These are phyloP conservation scores for Phytophthora pluvialis DNA, from an alignment of 352 stramenopile genomes.

Conservation along the genomic window DNA sequence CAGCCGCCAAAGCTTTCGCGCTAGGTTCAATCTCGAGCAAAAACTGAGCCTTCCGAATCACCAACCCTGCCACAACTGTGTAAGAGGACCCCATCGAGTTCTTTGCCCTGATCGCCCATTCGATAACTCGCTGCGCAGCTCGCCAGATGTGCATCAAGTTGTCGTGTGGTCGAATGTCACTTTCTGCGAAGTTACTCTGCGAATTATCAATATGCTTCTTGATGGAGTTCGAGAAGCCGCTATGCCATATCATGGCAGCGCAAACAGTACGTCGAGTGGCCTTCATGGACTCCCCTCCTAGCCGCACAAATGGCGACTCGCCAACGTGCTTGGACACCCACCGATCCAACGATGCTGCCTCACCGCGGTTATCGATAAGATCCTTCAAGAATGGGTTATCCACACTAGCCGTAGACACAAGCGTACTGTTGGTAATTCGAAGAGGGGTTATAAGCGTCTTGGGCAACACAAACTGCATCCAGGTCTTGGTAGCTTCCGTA, in stretches of 20 bases:
- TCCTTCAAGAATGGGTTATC: slow-evolving; percentile 68
- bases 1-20: slow-evolving; percentile 68
- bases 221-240: slow-evolving; percentile 67
- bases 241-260: slow-evolving; percentile 91
- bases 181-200: slow-evolving; percentile 51
- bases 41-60: slow-evolving; percentile 89
- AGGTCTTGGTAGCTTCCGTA: slow-evolving; percentile 53
- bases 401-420: slow-evolving; percentile 18
- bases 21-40: slow-evolving; percentile 84
- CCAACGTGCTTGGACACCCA: slow-evolving; percentile 87
- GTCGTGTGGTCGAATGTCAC: slow-evolving; percentile 83
- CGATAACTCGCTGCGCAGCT: slow-evolving; percentile 85
- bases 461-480: slow-evolving; percentile 66
- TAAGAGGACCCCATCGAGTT: slow-evolving; percentile 90
- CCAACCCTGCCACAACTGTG: slow-evolving; percentile 71
- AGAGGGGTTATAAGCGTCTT: slow-evolving; percentile 52
- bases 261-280: slow-evolving; percentile 84
- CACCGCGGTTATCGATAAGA: slow-evolving; percentile 66
- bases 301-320: slow-evolving; percentile 80
- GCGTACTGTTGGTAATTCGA: slow-evolving; percentile 26
- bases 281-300: slow-evolving; percentile 88
- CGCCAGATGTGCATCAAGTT: slow-evolving; percentile 93
- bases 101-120: slow-evolving; percentile 90
- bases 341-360: slow-evolving; percentile 65
- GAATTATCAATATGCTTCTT: slow-evolving; percentile 61